Evolutionary conservation across 2,329 filamentous ascomycete species (phyloP).

Genomic region (Anisogramma anomala): DNA sequence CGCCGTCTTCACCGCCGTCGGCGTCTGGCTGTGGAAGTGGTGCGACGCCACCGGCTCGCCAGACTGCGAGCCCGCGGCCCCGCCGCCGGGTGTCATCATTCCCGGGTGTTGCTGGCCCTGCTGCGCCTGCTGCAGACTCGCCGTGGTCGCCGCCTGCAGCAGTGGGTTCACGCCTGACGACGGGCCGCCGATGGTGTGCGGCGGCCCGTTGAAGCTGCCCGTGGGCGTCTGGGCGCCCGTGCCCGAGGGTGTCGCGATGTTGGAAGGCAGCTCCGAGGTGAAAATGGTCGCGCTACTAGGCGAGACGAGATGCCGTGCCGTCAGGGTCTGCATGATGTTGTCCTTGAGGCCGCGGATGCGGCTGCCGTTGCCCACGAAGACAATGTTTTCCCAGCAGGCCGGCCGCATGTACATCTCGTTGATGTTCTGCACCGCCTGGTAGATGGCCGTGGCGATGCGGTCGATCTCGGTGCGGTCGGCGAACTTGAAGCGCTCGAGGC

Average conservation of each 20-base stretch:
- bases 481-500: conserved; percentile 61
- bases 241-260: conserved; percentile 78
- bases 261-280: conserved; percentile 89
- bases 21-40: conserved; percentile 58
- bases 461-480: conserved; percentile 64
- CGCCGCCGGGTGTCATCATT: conserved; percentile 23
- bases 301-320: conserved; percentile 76
- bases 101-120: conserved; percentile 26
- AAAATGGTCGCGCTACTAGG: conserved; percentile 92
- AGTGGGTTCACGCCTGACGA: conserved; percentile 65
- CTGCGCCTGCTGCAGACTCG: conserved; percentile 36
- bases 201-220: conserved; percentile 41
- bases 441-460: conserved; percentile 71
- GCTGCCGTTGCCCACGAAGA: conserved; percentile 82
- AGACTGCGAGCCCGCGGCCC: conserved; percentile 26
- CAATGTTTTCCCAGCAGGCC: conserved; percentile 80
- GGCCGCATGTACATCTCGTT: conserved; percentile 76
- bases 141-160: conserved; percentile 79
- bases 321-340: conserved; percentile 69
- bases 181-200: conserved; percentile 37
- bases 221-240: conserved; percentile 89
- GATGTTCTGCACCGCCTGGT: conserved; percentile 70
- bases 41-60: conserved; percentile 31
- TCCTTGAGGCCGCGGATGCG: conserved; percentile 71
- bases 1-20: conserved; percentile 70